Conservation (phyloP, 768 basidiomycete genomes). For the Pleurotus ostreatus region DNA sequence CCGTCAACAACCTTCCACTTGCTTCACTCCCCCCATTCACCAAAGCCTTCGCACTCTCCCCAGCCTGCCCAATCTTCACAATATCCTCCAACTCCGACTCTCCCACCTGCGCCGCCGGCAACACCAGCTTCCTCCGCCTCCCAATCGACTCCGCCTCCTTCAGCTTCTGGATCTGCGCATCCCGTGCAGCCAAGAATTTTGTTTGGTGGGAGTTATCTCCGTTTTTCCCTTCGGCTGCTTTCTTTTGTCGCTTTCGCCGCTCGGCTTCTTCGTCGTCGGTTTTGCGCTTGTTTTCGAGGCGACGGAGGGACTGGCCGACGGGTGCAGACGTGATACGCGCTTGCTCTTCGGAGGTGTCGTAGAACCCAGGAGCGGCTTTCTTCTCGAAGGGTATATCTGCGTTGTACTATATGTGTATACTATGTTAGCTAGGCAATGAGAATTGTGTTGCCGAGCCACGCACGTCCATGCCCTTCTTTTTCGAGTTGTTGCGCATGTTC, state of each 20-base stretch:
- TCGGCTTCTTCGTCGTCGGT: conserved; percentile 93
- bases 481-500: conserved; percentile 90
- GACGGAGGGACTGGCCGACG: conserved; percentile 84
- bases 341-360: conserved; percentile 93
- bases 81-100: conserved; percentile 96
- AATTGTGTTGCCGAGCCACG: not conserved
- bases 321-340: conserved; percentile 83
- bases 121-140: conserved; percentile 73
- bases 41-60: conserved; percentile 83
- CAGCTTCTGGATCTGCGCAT: conserved; percentile 95
- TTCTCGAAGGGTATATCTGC: conserved; percentile 99
- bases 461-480: conserved; percentile 98
- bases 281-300: conserved; percentile 95
- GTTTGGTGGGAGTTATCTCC: conserved; percentile 70
- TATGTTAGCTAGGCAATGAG: conserved; percentile 6
- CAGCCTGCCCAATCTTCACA: conserved; percentile 94
- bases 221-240: conserved; percentile 58
- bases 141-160: conserved; percentile 97
- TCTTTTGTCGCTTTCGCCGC: conserved; percentile 83
- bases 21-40: conserved; percentile 82
- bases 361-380: conserved; percentile 92
- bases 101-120: conserved; percentile 90
- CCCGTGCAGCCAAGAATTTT: conserved; percentile 94
- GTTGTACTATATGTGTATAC: conserved; percentile 68
- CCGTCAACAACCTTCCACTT: conserved; percentile 81